Evolutionary conservation across 371 early-diverging fungal species (phyloP).

Genomic region (Parasitella parasitica): DNA sequence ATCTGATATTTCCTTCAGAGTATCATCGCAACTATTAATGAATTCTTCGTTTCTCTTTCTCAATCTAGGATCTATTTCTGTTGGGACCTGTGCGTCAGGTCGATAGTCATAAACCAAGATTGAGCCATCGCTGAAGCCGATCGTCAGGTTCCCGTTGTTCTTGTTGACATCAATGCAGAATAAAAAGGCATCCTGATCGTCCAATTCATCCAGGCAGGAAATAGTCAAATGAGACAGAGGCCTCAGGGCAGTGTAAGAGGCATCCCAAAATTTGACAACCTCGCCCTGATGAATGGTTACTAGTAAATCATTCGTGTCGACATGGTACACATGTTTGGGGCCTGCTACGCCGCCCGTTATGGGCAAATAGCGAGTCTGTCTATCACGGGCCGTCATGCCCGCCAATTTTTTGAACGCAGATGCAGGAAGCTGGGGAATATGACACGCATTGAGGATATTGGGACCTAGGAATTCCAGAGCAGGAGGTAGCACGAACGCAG

Average conservation of each 20-base stretch:
- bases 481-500: conserved; percentile 42
- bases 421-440: conserved; percentile 27
- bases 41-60: conserved; percentile 19
- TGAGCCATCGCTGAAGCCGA: conserved; percentile 43
- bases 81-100: not conserved
- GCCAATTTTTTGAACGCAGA: conserved; percentile 26
- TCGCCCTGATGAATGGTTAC: conserved; percentile 49
- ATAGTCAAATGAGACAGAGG: conserved; percentile 52
- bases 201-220: conserved; percentile 16
- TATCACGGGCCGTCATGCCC: conserved; percentile 1
- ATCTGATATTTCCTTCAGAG: conserved; percentile 37
- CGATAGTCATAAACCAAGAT: conserved; percentile 27
- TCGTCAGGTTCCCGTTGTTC: conserved; percentile 22
- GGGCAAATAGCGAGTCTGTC: conserved; percentile 39
- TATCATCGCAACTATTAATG: conserved; percentile 35
- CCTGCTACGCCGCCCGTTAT: conserved; percentile 49
- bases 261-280: conserved; percentile 57
- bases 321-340: conserved; percentile 40
- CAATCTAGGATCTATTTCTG: not conserved
- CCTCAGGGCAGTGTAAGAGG: conserved; percentile 45
- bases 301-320: conserved; percentile 49
- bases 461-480: conserved; percentile 49
- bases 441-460: conserved; percentile 30
- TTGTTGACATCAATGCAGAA: conserved; percentile 41
- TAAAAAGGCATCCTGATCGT: conserved; percentile 20